Evolutionary conservation across 345 rosid genomes (phyloP).

Genomic region (Citrus maxima): DNA sequence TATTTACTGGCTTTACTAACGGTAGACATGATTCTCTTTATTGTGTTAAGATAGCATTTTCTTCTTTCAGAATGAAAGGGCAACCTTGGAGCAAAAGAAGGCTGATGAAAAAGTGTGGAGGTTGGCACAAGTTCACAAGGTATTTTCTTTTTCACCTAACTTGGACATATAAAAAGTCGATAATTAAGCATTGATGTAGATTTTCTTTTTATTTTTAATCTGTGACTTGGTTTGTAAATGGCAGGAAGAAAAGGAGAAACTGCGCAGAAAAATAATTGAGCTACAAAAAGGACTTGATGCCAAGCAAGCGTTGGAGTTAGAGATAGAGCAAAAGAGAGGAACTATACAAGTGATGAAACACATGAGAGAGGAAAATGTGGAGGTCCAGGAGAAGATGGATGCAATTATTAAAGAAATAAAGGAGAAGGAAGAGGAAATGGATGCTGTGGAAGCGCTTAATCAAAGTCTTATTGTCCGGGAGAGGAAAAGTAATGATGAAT

Average conservation of each 20-base stretch:
- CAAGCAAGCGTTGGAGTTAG: constrained; percentile 72
- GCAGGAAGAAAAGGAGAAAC: constrained; percentile 63
- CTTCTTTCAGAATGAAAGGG: constrained; percentile 53
- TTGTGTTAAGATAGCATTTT: not conserved
- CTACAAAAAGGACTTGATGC: constrained; percentile 52
- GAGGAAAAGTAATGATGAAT: constrained; percentile 48
- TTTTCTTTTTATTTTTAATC: not conserved
- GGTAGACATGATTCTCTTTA: not conserved
- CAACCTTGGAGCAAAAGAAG: constrained; percentile 70
- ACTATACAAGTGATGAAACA: constrained; percentile 57
- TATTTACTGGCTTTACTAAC: not conserved
- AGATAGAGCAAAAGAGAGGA: constrained; percentile 69
- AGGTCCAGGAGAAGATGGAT: constrained; percentile 37
- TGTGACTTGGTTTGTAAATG: constrained; percentile 12
- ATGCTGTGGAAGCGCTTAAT: constrained; percentile 31
- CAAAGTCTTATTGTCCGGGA: constrained; percentile 52
- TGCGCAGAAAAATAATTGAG: constrained; percentile 45
- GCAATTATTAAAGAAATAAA: constrained; percentile 34
- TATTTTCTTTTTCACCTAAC: constrained; percentile 1
- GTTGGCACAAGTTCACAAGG: constrained; percentile 73
- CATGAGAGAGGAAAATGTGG: constrained; percentile 50
- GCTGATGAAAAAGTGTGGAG: constrained; percentile 49
- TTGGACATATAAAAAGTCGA: not conserved
- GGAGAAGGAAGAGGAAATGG: constrained; percentile 58
- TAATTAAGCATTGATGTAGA: not conserved